Evolutionary conservation across 2,329 filamentous ascomycete genomes (phyloP).

Genomic region (Colletotrichum sojae): DNA sequence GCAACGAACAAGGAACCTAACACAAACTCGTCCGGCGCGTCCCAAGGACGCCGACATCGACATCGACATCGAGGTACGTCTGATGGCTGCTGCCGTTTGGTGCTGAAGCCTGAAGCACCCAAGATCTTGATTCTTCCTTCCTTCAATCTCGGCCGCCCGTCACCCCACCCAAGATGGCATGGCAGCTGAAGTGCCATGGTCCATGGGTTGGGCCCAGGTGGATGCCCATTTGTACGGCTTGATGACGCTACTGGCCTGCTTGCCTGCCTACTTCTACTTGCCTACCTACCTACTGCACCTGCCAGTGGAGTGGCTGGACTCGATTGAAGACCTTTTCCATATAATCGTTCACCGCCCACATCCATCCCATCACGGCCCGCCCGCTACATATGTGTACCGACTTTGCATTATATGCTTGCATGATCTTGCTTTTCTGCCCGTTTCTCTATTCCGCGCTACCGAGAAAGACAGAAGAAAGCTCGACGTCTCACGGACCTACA

Average conservation of each 20-base stretch:
- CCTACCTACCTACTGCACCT: slow-evolving; percentile 17
- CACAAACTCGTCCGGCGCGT: background rate
- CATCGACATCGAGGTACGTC: slow-evolving; percentile 10
- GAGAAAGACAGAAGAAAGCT: background rate
- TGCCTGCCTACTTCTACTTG: too few species aligned
- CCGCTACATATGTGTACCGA: background rate
- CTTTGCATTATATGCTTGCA: too few species aligned
- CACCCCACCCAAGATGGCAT: slow-evolving; percentile 17
- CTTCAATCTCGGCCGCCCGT: slow-evolving; percentile 17
- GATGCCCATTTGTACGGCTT: slow-evolving; percentile 29
- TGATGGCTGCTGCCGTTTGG: background rate
- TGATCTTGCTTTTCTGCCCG: slow-evolving; percentile 12
- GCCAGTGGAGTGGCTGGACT: slow-evolving; percentile 41
- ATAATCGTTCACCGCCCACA: slow-evolving; percentile 34
- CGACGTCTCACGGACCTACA: slow-evolving; percentile 37
- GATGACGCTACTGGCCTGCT: slow-evolving; percentile 34
- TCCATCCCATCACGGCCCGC: slow-evolving; percentile 17
- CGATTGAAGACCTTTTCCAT: slow-evolving; percentile 26
- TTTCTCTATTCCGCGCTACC: slow-evolving; percentile 8
- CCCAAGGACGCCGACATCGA: slow-evolving; percentile 2
- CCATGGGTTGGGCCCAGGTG: slow-evolving; percentile 18
- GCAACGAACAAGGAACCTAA: slow-evolving; percentile 30
- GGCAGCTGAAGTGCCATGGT: background rate
- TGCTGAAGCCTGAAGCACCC: background rate
- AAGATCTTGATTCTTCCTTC: slow-evolving; percentile 22